Evolutionary conservation across 768 basidiomycete species (phyloP), one percentile per base, ranked within the genome.

Genomic region (Kwoniella dendrophila): DNA sequence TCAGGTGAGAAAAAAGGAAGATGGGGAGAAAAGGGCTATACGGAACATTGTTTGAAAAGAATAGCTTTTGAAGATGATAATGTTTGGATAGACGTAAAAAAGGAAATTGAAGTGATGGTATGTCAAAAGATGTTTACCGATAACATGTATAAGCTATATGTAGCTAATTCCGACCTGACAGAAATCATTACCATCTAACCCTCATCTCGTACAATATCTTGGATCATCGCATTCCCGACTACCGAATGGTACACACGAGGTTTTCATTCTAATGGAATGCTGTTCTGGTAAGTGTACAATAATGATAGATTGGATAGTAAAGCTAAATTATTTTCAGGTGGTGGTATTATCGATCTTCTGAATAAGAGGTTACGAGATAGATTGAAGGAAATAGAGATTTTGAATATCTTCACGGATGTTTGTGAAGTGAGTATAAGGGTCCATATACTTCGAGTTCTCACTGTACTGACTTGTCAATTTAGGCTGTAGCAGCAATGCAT

Each of bases 341-440:
- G 96, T 38, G 96, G 96, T 34, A 97, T 99, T 68, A 98, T 99
- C 80, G 96, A 99, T 81, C 93, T 98, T 88, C 93, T 99, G 90
- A 99, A 99, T 80, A 87, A 93, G 69, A 86, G 96, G 54, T 84
- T 99, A 47, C 86, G 94, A 56, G 93, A 98, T 80, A 86, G 96
- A 26, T 84, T 98, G 41, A 94, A 92, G 2, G 96, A 99, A 80
- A 85, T 88, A 24, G 96, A 99, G 80, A 97, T 99, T 71, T 84
- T 99, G 55, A 92, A 93, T 79, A 97, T 99, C 73, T 99, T 99
- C 79, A 88, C 90, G 14, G 96, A 98, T 76, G 90, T 97, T 26
- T 96, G 93, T 74, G 96, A 99, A 74, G 81, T 78, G 43, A 60
- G 55, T 50, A 7, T n/a, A n/a, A n/a, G 18, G 34, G 32, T 8